Base-by-base conservation (phyloP, 345 rosid species). In the Corchorus olitorius region DNA sequence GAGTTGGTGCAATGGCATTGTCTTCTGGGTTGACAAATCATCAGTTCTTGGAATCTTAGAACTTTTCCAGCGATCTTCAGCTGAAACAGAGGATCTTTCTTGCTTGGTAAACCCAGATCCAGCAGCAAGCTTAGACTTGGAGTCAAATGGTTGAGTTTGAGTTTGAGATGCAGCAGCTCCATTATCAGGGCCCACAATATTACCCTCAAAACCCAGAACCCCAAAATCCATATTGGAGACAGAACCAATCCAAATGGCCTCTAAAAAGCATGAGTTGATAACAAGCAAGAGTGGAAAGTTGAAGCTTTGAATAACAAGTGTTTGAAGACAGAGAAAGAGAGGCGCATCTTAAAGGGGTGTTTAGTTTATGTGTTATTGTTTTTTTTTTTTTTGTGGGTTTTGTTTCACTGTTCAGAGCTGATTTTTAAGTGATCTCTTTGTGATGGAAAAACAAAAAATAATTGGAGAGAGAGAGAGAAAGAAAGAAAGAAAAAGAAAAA, bases 1-100 rank as follows among this genome's bases (percentile, higher is more conserved):
- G 49, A 69, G 78, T 49, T 84, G 90, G 43, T 83, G 90, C 81
- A 86, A 84, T 63, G 86, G 54, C 88, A 84, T 79, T 82, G 89
- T n/a, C 78, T 76, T 87, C 27, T 76, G 20, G 20, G 65, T 73
- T 15, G 82, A 69, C n/a, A 81, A 75, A 77, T 82, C 84, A 70
- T 75, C 84, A 75, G 81, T 83, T 78, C 66, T 86, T 12, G 81
- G 34, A 64, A 83, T 55, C 80, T 90, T 88, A 6, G 76, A 75
- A 73, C 50, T 62, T 74, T 84, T 78, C 79, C 83, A 75, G 62
- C 65, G 84, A 56, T 84, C 87, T 65, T 87, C 92, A 80, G 72
- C 81, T 35, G 81, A 68, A 58, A 79, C 77, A 78, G 89, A 85
- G 80, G 89, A 84, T 79, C 88, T 79, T 45, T 85, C 87, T 74